phyloP scores from a whole-genome alignment of 169 alveolate genomes.

The Eimeria acervulina region DNA sequence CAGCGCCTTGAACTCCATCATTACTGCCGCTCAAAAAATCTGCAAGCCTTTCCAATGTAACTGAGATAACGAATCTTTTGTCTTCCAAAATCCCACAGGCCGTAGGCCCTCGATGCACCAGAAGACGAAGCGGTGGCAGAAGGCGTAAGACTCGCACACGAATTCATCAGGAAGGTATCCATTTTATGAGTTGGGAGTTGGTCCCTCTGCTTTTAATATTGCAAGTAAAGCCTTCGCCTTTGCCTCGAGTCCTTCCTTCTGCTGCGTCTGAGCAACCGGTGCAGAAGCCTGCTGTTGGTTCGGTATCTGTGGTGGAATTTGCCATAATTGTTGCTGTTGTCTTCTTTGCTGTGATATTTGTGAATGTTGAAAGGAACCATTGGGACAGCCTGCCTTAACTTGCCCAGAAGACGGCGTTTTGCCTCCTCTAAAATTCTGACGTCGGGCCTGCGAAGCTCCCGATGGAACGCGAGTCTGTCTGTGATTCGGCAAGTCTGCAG shows the following conservation, averaged over 20 bases:
- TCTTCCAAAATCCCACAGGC: not conserved
- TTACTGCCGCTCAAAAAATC: not conserved
- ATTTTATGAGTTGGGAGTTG: not conserved
- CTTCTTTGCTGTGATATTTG: not conserved
- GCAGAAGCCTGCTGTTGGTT: not conserved
- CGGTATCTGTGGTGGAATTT: not conserved
- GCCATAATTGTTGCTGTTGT: conserved; percentile 8
- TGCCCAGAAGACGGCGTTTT: not conserved
- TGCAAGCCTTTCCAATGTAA: not conserved
- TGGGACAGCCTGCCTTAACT: not conserved
- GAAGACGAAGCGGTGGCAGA: not conserved
- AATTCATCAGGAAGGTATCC: not conserved
- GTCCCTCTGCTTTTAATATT: not conserved
- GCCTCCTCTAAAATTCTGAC: not conserved
- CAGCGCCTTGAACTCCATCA: not conserved
- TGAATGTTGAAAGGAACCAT: not conserved
- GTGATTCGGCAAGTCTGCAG: not conserved
- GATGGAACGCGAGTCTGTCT: not conserved
- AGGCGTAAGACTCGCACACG: not conserved
- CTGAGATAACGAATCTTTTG: not conserved
- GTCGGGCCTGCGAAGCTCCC: not conserved
- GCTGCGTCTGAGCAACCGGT: not conserved
- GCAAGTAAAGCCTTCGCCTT: conserved; percentile 48
- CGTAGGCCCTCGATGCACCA: not conserved
- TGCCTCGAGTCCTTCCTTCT: not conserved